A percentile compares a stretch with the other conserved stretches of the same genome.
phyloP scores from a whole-genome alignment of 202 grass and related monocot genomes.

The Digitaria exilis region DNA sequence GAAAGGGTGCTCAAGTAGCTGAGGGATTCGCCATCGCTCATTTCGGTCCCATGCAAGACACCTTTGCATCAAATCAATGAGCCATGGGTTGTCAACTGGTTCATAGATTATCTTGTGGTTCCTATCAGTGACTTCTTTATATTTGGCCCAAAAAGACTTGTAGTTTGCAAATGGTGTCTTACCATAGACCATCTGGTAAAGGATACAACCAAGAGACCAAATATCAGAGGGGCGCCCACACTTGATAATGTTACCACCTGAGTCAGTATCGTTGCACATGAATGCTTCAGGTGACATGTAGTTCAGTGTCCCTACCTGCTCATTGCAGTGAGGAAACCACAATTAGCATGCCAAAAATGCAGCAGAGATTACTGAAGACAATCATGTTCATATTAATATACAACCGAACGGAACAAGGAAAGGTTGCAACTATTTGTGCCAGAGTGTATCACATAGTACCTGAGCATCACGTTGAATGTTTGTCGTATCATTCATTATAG shows the following conservation, averaged over 20 bases:
- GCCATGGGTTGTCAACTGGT: conserved; percentile 79
- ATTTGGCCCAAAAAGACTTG: conserved; percentile 89
- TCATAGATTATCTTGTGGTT: conserved; percentile 71
- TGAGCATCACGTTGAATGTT: conserved; percentile 96
- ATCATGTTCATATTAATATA: conserved; percentile 23
- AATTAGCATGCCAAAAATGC: conserved; percentile 39
- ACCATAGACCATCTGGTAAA: conserved; percentile 99
- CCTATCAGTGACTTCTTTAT: conserved; percentile 82
- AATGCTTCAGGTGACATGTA: conserved; percentile 99
- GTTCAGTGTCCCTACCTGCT: conserved; percentile 92
- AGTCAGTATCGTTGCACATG: conserved; percentile 79
- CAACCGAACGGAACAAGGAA: conserved; percentile 13
- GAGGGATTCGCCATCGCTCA: conserved; percentile 83
- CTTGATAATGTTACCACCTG: conserved; percentile 68
- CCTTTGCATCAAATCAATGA: conserved; percentile 81
- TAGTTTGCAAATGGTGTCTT: conserved; percentile 92
- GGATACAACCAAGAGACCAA: conserved; percentile 97
- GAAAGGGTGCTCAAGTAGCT: conserved; percentile 81
- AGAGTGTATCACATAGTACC: conserved; percentile 48
- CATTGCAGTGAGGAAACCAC: conserved; percentile 18
- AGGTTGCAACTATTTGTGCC: neutral
- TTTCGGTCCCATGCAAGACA: conserved; percentile 86
- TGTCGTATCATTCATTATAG: conserved; percentile 95
- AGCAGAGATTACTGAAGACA: neutral
- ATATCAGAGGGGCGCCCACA: conserved; percentile 95